Conservation (phyloP, 2,329 filamentous ascomycete genomes). For the Pyricularia sp. region DNA sequence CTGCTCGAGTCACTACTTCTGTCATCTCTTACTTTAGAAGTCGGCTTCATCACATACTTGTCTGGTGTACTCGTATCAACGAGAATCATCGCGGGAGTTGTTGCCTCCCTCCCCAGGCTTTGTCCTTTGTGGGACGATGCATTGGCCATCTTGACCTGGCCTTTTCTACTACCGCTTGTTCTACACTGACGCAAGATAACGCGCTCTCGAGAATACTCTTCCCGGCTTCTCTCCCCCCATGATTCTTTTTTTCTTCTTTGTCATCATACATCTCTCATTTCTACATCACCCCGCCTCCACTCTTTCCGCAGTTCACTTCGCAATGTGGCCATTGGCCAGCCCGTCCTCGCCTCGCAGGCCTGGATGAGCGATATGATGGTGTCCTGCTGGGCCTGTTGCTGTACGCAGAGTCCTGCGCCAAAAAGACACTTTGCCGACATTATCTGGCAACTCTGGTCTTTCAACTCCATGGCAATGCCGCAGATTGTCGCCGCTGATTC, state of each 20-base stretch:
- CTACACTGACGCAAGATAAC: background rate
- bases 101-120: background rate
- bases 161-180: background rate
- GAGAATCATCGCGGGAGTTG: background rate
- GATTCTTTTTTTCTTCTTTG: background rate
- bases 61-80: background rate
- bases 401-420: slow-evolving; percentile 31
- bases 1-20: too few species aligned
- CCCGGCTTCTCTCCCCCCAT: too few species aligned
- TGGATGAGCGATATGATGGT: slow-evolving; percentile 26
- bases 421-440: slow-evolving; percentile 34
- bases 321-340: slow-evolving; percentile 19
- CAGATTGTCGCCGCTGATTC: slow-evolving; percentile 38
- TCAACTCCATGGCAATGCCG: slow-evolving; percentile 35
- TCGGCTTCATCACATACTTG: background rate
- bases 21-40: background rate
- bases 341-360: slow-evolving; percentile 25
- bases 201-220: background rate
- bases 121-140: background rate
- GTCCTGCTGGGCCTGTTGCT: slow-evolving; percentile 24
- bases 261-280: background rate
- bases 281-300: background rate
- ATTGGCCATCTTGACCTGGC: background rate
- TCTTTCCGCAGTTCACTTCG: background rate
- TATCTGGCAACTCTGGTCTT: slow-evolving; percentile 29